Evolutionary conservation across 306 rosid genomes (phyloP).

Genomic region (Sphenostylis stenocarpa): DNA sequence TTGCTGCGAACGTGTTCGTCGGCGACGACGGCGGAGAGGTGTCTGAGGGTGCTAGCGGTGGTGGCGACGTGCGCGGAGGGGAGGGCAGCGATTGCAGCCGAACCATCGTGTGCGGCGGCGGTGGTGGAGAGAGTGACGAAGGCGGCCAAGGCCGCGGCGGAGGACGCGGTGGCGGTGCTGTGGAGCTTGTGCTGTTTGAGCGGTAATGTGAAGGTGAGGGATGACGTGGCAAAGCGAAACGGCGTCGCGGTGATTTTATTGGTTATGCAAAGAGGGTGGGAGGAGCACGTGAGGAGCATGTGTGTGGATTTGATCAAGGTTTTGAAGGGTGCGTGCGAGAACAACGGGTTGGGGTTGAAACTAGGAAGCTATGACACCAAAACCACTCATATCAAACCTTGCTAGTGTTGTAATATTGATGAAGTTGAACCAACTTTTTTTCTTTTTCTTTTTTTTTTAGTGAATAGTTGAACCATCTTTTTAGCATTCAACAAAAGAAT

Average conservation of each 20-base stretch:
- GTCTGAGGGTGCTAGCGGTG: constrained; percentile 36
- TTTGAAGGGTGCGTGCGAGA: constrained; percentile 29
- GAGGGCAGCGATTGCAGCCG: constrained; percentile 41
- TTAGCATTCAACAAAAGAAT: background rate
- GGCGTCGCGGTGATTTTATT: constrained; percentile 49
- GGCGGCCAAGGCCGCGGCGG: constrained; percentile 43
- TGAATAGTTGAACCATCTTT: constrained; percentile 1
- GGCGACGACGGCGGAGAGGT: constrained; percentile 30
- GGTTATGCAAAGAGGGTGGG: constrained; percentile 56
- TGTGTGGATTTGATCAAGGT: constrained; percentile 54
- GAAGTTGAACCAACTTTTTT: background rate
- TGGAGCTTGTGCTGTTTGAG: constrained; percentile 54
- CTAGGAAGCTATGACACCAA: constrained; percentile 42
- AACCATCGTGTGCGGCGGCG: constrained; percentile 29
- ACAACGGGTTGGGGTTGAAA: background rate
- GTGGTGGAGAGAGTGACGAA: constrained; percentile 48
- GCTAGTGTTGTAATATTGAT: background rate
- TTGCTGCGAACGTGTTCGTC: background rate
- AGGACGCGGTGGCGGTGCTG: constrained; percentile 53
- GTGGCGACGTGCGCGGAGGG: constrained; percentile 54
- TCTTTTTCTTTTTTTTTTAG: too few relatives aligned
- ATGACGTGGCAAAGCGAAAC: constrained; percentile 44
- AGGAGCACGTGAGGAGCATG: constrained; percentile 54
- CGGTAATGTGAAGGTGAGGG: constrained; percentile 46
- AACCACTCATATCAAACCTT: constrained; percentile 54